Percentiles rank a stretch among this genome's conserved stretches.
phyloP scores from a whole-genome alignment of 768 basidiomycete species.

The Serendipita vermifera region DNA sequence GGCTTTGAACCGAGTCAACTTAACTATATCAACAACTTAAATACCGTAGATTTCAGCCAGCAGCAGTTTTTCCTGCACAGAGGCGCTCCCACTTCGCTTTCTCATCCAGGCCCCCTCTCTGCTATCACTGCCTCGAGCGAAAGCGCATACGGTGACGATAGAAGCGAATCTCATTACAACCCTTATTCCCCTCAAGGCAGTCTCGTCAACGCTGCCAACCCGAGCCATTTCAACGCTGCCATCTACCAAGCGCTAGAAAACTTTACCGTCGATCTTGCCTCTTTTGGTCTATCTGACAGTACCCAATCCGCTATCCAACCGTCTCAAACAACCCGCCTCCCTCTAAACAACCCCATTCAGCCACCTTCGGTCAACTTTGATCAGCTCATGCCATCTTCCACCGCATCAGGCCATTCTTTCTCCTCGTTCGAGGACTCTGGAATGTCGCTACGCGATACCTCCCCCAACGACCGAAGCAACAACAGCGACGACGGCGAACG shows the following conservation, averaged over 20 bases:
- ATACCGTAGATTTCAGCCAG: neutral
- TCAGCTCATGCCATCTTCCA: conserved; percentile 1
- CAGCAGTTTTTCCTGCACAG: neutral
- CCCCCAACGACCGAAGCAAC: neutral
- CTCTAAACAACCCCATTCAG: neutral
- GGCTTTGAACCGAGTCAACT: neutral
- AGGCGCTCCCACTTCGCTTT: neutral
- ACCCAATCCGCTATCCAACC: neutral
- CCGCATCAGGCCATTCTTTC: neutral
- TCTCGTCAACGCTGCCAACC: neutral
- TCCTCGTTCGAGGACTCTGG: neutral
- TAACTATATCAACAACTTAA: neutral
- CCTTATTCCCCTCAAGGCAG: neutral
- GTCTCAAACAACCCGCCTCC: conserved; percentile 2
- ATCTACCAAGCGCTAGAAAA: neutral
- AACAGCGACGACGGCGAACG: neutral
- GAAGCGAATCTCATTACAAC: neutral
- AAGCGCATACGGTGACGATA: conserved; percentile 1
- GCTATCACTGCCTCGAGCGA: neutral
- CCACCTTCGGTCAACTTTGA: neutral
- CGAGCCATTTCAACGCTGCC: neutral
- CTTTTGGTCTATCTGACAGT: neutral
- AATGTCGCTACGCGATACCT: neutral
- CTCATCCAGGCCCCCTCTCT: neutral
- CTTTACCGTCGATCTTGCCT: neutral